Conservation (phyloP, 2,329 filamentous ascomycete species). For the Verticillium albo-atrum region DNA sequence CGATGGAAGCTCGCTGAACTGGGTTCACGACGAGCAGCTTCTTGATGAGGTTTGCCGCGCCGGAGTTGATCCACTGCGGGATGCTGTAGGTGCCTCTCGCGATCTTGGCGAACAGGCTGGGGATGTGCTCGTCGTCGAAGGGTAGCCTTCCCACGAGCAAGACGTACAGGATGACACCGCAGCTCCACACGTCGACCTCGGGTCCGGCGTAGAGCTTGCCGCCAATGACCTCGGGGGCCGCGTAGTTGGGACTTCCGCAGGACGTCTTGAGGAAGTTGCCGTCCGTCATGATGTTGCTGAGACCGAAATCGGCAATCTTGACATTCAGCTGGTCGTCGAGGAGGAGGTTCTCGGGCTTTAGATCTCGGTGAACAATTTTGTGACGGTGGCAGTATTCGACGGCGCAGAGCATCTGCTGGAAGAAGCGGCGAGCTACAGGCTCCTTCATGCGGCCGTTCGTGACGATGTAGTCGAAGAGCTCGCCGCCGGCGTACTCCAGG, state of each 20-base stretch:
- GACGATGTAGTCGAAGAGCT: slow-evolving; percentile 98
- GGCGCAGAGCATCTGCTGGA: slow-evolving; percentile 97
- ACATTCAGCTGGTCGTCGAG: slow-evolving; percentile 95
- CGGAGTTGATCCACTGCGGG: slow-evolving; percentile 83
- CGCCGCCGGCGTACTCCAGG: slow-evolving; percentile 91
- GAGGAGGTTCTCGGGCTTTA: slow-evolving; percentile 95
- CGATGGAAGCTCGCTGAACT: slow-evolving; percentile 88
- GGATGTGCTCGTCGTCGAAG: slow-evolving; percentile 98
- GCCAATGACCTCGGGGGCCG: slow-evolving; percentile 94
- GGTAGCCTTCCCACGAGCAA: slow-evolving; percentile 78
- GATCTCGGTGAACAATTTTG: slow-evolving; percentile 96
- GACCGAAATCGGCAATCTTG: slow-evolving; percentile 97
- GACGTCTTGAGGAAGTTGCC: slow-evolving; percentile 99
- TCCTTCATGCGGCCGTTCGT: slow-evolving; percentile 89
- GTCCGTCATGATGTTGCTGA: slow-evolving; percentile 99
- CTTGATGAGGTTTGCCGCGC: slow-evolving; percentile 77
- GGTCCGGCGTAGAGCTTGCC: slow-evolving; percentile 96
- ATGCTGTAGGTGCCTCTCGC: slow-evolving; percentile 90
- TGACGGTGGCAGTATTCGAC: slow-evolving; percentile 98
- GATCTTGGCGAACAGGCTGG: slow-evolving; percentile 96
- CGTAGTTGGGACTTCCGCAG: slow-evolving; percentile 97
- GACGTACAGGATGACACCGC: slow-evolving; percentile 86
- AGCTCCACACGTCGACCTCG: slow-evolving; percentile 98
- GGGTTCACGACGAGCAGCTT: slow-evolving; percentile 95
- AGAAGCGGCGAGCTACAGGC: slow-evolving; percentile 90